Evolutionary conservation across 768 basidiomycete species (phyloP).

Genomic region (Termitomyces sp.): DNA sequence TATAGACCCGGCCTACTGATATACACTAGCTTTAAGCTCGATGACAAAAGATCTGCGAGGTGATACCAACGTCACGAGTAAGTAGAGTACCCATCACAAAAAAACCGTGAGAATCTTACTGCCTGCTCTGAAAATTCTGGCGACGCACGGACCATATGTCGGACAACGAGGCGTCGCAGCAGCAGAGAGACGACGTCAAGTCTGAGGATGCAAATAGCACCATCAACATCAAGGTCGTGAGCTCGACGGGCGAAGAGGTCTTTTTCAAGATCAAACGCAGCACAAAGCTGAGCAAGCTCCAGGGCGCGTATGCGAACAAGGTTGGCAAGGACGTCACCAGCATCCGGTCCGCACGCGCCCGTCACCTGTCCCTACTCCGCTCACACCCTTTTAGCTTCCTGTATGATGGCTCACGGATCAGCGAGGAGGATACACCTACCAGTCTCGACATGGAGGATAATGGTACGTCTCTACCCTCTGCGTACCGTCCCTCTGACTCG

Average conservation of each 20-base stretch:
- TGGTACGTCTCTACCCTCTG: conserved; percentile 49
- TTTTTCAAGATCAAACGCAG: conserved; percentile 97
- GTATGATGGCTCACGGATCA: conserved; percentile 85
- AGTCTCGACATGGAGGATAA: conserved; percentile 88
- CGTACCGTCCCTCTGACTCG: no score
- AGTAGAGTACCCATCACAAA: no score
- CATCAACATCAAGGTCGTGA: conserved; percentile 28
- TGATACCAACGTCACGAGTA: no score
- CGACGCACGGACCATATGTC: conserved; percentile 7
- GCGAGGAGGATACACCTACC: conserved; percentile 82
- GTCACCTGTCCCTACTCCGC: no score
- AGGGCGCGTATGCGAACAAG: conserved; percentile 87
- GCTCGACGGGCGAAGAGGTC: conserved; percentile 76
- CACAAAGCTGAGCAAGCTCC: conserved; percentile 89
- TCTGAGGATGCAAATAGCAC: background rate
- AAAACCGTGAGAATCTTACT: no score
- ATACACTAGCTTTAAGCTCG: no score
- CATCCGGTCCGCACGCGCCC: conserved; percentile 73
- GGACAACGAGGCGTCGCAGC: conserved; percentile 8
- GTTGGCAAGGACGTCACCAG: conserved; percentile 85
- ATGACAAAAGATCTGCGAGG: no score
- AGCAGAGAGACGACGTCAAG: background rate
- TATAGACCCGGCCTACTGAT: no score
- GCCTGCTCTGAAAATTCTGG: no score
- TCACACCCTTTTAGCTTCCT: conserved; percentile 54